phyloP scores from a whole-genome alignment of 352 stramenopile genomes.

The Halophytophthora polymorphica region DNA sequence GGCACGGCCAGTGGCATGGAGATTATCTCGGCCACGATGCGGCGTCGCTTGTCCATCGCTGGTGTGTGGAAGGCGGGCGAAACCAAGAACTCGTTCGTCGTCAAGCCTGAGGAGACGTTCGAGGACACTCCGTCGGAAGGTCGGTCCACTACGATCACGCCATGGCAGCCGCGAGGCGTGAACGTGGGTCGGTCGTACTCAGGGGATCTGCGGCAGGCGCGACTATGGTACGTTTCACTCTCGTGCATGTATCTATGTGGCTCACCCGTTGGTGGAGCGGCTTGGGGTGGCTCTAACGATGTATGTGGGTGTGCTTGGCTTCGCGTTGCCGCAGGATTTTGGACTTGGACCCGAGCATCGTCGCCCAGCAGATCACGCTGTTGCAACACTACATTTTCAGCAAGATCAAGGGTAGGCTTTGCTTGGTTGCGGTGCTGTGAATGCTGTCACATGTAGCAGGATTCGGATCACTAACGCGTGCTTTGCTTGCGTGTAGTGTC shows the following conservation, averaged over 20 bases:
- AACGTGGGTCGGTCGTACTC: slow-evolving; percentile 31
- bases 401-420: slow-evolving; percentile 70
- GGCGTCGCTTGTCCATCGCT: slow-evolving; percentile 65
- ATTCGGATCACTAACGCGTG: neutral
- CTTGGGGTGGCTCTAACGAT: neutral
- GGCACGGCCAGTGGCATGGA: slow-evolving; percentile 62
- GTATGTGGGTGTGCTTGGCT: neutral
- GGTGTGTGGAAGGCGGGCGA: slow-evolving; percentile 65
- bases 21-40: slow-evolving; percentile 75
- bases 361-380: slow-evolving; percentile 82
- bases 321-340: slow-evolving; percentile 44
- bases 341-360: slow-evolving; percentile 71
- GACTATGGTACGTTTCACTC: slow-evolving; percentile 61
- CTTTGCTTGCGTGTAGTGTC: slow-evolving; percentile 41
- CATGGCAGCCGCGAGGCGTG: slow-evolving; percentile 49
- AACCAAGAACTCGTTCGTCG: slow-evolving; percentile 57
- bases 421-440: neutral
- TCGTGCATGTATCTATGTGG: too few relatives aligned
- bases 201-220: slow-evolving; percentile 26
- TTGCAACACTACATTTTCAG: slow-evolving; percentile 88
- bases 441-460: neutral
- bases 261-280: too few relatives aligned
- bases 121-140: slow-evolving; percentile 21
- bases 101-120: slow-evolving; percentile 42
- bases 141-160: slow-evolving; percentile 41